Evolutionary conservation across 2,329 filamentous ascomycete species (phyloP).

Genomic region (Aureobasidium sp.): DNA sequence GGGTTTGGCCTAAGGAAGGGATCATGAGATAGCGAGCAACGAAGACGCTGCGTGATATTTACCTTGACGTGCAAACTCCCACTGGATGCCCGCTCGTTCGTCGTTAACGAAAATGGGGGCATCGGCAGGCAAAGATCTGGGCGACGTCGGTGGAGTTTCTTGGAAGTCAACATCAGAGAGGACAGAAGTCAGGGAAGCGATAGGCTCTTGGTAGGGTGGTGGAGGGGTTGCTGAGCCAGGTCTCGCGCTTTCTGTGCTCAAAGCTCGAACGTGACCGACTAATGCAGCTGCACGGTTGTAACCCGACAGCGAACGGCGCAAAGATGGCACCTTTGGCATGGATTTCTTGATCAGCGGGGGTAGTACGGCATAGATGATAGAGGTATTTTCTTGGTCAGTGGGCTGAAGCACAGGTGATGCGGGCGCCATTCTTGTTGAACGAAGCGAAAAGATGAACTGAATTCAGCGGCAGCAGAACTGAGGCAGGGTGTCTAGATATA

Average conservation of each 20-base stretch:
- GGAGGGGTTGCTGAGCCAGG: constrained; percentile 17
- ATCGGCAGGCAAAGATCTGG: background rate
- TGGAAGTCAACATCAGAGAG: constrained; percentile 11
- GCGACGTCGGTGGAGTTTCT: constrained; percentile 5
- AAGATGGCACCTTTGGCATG: constrained; percentile 15
- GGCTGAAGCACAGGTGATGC: background rate
- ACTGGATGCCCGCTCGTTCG: constrained; percentile 35
- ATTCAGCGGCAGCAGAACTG: background rate
- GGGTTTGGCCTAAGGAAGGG: constrained; percentile 36
- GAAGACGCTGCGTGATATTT: constrained; percentile 11
- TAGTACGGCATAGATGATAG: constrained; percentile 14
- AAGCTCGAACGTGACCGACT: constrained; percentile 1
- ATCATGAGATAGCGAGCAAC: background rate
- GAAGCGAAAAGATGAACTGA: background rate
- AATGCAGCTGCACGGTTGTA: constrained; percentile 10
- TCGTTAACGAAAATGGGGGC: constrained; percentile 12
- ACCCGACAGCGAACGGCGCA: constrained; percentile 15
- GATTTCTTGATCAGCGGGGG: constrained; percentile 15
- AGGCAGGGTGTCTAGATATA: background rate
- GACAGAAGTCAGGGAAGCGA: constrained; percentile 14
- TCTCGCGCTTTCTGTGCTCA: constrained; percentile 11
- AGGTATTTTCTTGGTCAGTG: constrained; percentile 4
- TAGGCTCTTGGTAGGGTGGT: constrained; percentile 17
- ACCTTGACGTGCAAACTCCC: constrained; percentile 48
- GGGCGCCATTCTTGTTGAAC: constrained; percentile 2